phyloP scores from a whole-genome alignment of 106 monocot genomes.

The Dactylorhiza incarnata region DNA sequence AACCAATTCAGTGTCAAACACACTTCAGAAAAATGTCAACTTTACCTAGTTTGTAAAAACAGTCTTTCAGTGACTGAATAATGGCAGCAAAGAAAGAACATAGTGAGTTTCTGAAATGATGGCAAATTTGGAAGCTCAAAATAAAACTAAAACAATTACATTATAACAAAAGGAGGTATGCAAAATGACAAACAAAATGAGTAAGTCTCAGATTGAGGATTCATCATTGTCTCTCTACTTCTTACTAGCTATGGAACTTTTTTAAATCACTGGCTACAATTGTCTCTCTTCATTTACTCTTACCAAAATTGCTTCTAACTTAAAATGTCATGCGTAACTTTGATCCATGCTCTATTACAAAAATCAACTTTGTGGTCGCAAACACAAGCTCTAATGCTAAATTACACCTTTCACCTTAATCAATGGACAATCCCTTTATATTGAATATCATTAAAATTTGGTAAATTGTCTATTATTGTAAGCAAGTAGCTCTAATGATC shows the following conservation, averaged over 20 bases:
- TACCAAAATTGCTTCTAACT: neutral
- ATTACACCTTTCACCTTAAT: neutral
- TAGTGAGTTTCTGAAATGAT: too few relatives aligned
- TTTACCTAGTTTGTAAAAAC: too few relatives aligned
- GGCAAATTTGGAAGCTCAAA: too few relatives aligned
- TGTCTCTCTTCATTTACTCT: neutral
- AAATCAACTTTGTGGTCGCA: neutral
- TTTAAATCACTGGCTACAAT: neutral
- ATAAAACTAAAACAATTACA: too few relatives aligned
- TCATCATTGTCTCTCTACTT: neutral
- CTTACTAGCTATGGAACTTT: neutral
- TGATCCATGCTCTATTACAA: neutral
- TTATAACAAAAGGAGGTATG: too few relatives aligned
- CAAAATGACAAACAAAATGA: too few relatives aligned
- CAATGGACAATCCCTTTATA: neutral
- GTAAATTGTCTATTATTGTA: neutral
- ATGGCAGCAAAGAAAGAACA: too few relatives aligned
- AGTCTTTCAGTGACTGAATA: too few relatives aligned
- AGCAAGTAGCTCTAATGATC: neutral
- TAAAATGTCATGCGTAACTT: neutral
- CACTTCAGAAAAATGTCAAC: too few relatives aligned
- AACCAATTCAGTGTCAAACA: too few relatives aligned
- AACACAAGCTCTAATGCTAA: neutral
- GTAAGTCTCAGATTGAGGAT: neutral
- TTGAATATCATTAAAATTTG: neutral